Base-by-base conservation (phyloP, 371 early-diverging fungal genomes). In the Circinella minor region DNA sequence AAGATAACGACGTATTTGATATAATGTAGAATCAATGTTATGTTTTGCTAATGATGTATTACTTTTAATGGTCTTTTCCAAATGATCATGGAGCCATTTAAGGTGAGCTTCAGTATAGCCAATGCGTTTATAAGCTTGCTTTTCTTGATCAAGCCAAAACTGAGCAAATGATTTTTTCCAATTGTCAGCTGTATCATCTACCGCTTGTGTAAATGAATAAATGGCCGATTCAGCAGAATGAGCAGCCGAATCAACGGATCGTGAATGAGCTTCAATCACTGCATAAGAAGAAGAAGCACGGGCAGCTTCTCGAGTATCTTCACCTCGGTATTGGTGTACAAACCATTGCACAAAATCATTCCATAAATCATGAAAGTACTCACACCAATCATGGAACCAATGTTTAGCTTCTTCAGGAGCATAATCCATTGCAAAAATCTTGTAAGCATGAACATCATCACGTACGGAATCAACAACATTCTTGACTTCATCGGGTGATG, bases 21-120 rank as follows among this genome's bases (percentile, higher is more conserved):
- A 70, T 20, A 80, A 36, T 4, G 76, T 71, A 6, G 70, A 34
- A 13, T 80, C 77, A 49, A 81, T 55, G 17, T 77, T 69, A 4
- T 76, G 69, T n/a, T 77, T 73, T 2, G 80, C 75, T 8, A 76
- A 49, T 9, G 77, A 63, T n/a, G 62, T 65, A 57, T 74, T 71
- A 47, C 77, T 71, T 18, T 59, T 46, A 71, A 84, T 75, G 6
- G 76, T 74, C 36, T 71, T 67, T 10, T 73, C 66, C 9, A 84
- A 72, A 49, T 80, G 76, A 43, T 78, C 74, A 39, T 80, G 71
- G 13, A 84, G 59, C 79, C 81, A 79, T 36, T 84, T 69, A 18
- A 84, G 70, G 20, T 84, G 82, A 9, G 80, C 75, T 65, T 84
- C 79, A 10, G 84, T 78, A 49, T 84, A 84, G 6, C 81, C 84